phyloP scores from a whole-genome alignment of 129 eudicot genomes.

The Kitagawia praeruptora region DNA sequence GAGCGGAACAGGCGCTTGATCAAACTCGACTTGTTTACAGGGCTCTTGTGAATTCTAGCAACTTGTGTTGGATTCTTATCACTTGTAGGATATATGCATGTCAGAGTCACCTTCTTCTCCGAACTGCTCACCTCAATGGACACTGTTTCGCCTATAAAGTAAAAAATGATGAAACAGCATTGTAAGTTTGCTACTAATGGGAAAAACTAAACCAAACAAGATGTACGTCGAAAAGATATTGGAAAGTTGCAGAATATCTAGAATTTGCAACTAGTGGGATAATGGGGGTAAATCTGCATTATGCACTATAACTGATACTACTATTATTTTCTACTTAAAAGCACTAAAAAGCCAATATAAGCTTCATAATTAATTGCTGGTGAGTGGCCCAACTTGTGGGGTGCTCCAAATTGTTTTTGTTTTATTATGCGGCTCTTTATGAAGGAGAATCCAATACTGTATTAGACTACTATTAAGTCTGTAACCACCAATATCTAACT shows the following conservation, averaged over 20 bases:
- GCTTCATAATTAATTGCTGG: background rate
- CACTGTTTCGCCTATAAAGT: constrained; percentile 43
- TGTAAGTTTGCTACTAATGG: background rate
- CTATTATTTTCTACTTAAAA: background rate
- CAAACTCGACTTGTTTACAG: constrained; percentile 18
- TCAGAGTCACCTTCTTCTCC: constrained; percentile 51
- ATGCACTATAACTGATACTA: background rate
- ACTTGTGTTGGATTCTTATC: constrained; percentile 8
- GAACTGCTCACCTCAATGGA: constrained; percentile 50
- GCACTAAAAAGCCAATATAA: background rate
- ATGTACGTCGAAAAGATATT: background rate
- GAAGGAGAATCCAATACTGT: background rate
- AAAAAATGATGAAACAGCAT: background rate
- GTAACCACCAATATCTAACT: background rate
- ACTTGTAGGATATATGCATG: constrained; percentile 21
- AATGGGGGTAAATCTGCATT: background rate
- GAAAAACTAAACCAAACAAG: too few relatives aligned
- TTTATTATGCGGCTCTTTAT: background rate
- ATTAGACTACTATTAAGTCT: background rate
- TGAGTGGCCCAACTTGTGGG: background rate
- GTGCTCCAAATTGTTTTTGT: background rate
- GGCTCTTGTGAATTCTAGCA: background rate
- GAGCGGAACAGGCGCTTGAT: constrained; percentile 33
- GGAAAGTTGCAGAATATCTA: background rate
- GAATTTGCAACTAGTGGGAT: background rate